These are phyloP conservation scores for Prunus yedoensis DNA, from an alignment of 331 rosid species.

Conservation along the genomic window DNA sequence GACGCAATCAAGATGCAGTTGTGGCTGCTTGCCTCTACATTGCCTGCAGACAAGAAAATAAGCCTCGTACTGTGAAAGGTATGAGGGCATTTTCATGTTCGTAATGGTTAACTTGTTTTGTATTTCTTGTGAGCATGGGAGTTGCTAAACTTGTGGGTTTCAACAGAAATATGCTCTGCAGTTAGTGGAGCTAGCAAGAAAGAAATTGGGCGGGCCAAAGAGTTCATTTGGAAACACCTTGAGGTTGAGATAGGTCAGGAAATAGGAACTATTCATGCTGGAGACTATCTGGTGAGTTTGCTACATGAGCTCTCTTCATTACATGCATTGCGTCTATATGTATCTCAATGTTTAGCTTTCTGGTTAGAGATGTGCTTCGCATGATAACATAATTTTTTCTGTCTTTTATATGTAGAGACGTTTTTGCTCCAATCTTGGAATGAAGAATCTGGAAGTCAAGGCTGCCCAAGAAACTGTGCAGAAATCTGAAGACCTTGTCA, in stretches of 20 bases:
- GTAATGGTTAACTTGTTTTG: not conserved
- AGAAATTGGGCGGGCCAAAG: slow-evolving; percentile 9
- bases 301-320: not conserved
- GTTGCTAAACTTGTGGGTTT: not conserved
- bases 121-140: not conserved
- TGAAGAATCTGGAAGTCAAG: slow-evolving; percentile 14
- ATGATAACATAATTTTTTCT: not conserved
- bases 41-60: slow-evolving; percentile 20
- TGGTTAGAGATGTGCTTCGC: no score
- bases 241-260: slow-evolving; percentile 10
- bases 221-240: slow-evolving; percentile 2
- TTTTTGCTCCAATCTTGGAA: slow-evolving; percentile 22
- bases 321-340: not conserved
- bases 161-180: slow-evolving; percentile 8
- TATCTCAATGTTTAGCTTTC: not conserved
- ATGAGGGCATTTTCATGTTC: not conserved
- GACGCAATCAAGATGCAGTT: slow-evolving; percentile 7
- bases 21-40: slow-evolving; percentile 22
- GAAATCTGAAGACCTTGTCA: slow-evolving; percentile 19
- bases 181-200: slow-evolving; percentile 11
- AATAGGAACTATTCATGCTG: slow-evolving; percentile 12
- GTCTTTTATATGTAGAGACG: not conserved
- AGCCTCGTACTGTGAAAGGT: slow-evolving; percentile 19
- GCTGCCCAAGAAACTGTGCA: slow-evolving; percentile 22
- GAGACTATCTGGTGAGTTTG: slow-evolving; percentile 14